Conservation (phyloP, 1,284 basidiomycete species). For the Farysia itapuensis region DNA sequence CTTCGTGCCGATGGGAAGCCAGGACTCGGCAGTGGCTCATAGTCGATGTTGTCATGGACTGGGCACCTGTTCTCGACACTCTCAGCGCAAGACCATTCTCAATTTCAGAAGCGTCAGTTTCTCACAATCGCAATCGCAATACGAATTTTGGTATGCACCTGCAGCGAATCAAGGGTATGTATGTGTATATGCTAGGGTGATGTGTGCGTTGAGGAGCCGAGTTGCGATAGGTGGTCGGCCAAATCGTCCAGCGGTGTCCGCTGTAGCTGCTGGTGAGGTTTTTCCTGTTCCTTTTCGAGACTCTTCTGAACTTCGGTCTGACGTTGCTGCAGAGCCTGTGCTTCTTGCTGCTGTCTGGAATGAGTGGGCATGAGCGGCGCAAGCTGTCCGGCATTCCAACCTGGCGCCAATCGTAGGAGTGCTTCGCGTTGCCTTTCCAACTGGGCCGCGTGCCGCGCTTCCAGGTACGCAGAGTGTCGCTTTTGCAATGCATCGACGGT, state of each 20-base stretch:
- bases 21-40: no score
- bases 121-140: no score
- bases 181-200: background rate
- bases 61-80: background rate
- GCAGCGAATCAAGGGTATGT: background rate
- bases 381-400: conserved; percentile 8
- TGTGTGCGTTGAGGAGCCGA: background rate
- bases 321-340: background rate
- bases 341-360: no score
- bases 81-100: background rate
- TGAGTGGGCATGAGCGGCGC: conserved; percentile 16
- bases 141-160: no score
- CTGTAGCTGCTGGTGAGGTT: conserved; percentile 9
- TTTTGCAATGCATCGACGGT: conserved; percentile 18
- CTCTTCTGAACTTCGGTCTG: conserved; percentile 1
- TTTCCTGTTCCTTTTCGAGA: no score
- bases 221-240: conserved; percentile 32
- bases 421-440: conserved; percentile 6
- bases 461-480: conserved; percentile 18
- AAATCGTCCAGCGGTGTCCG: conserved; percentile 32
- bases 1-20: no score
- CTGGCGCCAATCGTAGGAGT: conserved; percentile 22
- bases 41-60: no score
- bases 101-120: no score
- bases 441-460: conserved; percentile 12